phyloP scores from a whole-genome alignment of 1,139 yeast genomes.

The Geotrichum restrictum region DNA sequence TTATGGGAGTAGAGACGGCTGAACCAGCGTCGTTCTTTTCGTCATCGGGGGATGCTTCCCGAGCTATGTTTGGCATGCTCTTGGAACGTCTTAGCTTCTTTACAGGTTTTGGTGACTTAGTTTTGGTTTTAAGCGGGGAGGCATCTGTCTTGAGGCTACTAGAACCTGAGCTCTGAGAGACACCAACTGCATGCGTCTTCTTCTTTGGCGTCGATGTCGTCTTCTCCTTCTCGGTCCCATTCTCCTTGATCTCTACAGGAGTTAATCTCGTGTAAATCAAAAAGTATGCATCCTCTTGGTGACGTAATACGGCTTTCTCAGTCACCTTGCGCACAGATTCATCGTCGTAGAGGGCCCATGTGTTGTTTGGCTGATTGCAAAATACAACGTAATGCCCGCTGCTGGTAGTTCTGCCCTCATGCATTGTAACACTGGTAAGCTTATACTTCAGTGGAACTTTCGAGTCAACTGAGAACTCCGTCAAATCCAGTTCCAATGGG shows the following conservation, averaged over 20 bases:
- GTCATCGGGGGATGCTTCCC: background rate
- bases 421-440: conserved; percentile 82
- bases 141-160: background rate
- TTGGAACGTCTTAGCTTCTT: conserved; percentile 4
- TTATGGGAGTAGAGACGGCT: background rate
- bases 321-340: conserved; percentile 73
- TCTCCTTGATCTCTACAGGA: conserved; percentile 15
- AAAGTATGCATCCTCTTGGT: conserved; percentile 79
- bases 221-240: background rate
- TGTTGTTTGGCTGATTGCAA: conserved; percentile 76
- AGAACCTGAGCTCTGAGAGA: too few species aligned
- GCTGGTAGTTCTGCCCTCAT: conserved; percentile 87
- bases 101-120: background rate
- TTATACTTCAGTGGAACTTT: conserved; percentile 59
- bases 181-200: conserved; percentile 6
- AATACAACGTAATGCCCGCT: conserved; percentile 93
- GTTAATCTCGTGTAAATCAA: conserved; percentile 59
- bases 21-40: background rate
- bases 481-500: conserved; percentile 69
- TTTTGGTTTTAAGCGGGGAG: background rate
- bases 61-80: conserved; percentile 3
- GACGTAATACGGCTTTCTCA: conserved; percentile 70
- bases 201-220: background rate
- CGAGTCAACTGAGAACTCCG: conserved; percentile 49
- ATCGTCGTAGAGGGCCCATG: conserved; percentile 94